phyloP scores from a whole-genome alignment of 192 early-diverging fungal species.

The Coemansia sp. region DNA sequence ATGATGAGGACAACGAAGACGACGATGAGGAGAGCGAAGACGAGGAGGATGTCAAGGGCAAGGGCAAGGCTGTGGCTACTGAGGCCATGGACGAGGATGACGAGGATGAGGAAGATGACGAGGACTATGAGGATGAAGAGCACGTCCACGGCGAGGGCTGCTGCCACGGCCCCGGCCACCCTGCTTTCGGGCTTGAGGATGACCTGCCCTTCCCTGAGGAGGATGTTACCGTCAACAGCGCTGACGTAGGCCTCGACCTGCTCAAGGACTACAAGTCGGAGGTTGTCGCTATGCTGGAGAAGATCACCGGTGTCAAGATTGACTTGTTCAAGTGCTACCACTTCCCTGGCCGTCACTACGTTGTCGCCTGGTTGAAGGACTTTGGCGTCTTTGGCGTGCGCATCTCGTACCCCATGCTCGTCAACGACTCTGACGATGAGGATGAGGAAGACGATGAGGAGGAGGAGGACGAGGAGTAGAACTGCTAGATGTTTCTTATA shows the following conservation, averaged over 20 bases:
- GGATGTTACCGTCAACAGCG: conserved; percentile 29
- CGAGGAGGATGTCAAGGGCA: conserved; percentile 50
- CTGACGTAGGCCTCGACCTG: conserved; percentile 41
- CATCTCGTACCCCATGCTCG: conserved; percentile 54
- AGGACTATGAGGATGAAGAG: conserved; percentile 46
- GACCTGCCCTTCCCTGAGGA: conserved; percentile 52
- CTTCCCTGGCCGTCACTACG: conserved; percentile 56
- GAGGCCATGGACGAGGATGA: conserved; percentile 29
- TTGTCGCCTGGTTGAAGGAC: conserved; percentile 55
- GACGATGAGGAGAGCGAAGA: conserved; percentile 38
- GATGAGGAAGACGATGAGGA: conserved; percentile 26
- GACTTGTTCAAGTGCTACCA: conserved; percentile 56
- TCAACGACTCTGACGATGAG: conserved; percentile 43
- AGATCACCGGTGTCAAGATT: conserved; percentile 42
- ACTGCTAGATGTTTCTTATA: background rate
- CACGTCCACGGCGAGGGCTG: conserved; percentile 54
- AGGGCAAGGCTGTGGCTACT: conserved; percentile 45
- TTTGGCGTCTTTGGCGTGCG: conserved; percentile 57
- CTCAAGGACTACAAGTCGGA: conserved; percentile 46
- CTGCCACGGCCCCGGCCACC: conserved; percentile 36
- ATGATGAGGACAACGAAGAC: conserved; percentile 33
- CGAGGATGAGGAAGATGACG: conserved; percentile 38
- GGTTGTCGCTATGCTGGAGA: conserved; percentile 39
- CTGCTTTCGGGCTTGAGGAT: conserved; percentile 26
- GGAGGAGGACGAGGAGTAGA: conserved; percentile 15